A percentile compares a stretch with the other conserved stretches of the same genome.
phyloP scores from a whole-genome alignment of 495 filamentous ascomycete species.

The Aspergillus ostianus region DNA sequence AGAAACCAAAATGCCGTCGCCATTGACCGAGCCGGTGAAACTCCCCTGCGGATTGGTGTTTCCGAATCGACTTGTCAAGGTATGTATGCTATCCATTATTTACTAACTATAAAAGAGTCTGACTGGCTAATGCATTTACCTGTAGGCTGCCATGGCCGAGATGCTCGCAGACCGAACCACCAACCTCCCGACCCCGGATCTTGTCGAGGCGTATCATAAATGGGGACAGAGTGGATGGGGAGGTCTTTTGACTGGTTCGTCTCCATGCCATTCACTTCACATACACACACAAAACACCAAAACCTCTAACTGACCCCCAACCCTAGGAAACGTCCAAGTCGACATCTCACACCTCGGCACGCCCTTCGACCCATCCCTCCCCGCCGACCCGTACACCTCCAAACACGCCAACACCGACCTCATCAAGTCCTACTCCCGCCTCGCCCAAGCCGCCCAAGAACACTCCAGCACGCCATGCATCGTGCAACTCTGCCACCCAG shows the following conservation, averaged over 20 bases:
- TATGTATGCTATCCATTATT: conserved; percentile 13
- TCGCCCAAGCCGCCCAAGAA: conserved; percentile 44
- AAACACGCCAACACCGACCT: conserved; percentile 28
- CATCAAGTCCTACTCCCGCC: conserved; percentile 43
- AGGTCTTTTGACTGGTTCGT: conserved; percentile 40
- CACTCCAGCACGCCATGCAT: conserved; percentile 45
- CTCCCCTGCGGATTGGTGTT: conserved; percentile 51
- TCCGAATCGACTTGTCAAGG: conserved; percentile 54
- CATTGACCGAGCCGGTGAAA: conserved; percentile 42
- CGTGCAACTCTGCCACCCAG: conserved; percentile 59
- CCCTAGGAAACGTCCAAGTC: conserved; percentile 54
- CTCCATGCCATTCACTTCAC: background rate
- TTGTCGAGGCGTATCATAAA: conserved; percentile 39
- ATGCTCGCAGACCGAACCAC: conserved; percentile 30
- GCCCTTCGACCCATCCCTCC: conserved; percentile 41
- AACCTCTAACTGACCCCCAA: too few species aligned
- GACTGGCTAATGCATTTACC: too few species aligned
- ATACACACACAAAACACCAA: too few species aligned
- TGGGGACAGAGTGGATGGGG: conserved; percentile 55
- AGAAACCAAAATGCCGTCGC: conserved; percentile 25
- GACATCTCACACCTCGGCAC: conserved; percentile 50
- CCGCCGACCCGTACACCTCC: conserved; percentile 32
- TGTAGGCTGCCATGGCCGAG: conserved; percentile 55
- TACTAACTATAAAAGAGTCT: too few species aligned
- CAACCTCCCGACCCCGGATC: conserved; percentile 29